A percentile compares a stretch with the other conserved stretches of the same genome.
These are phyloP conservation scores for Alternaria brassicicola DNA, from an alignment of 2,329 filamentous ascomycete genomes.

Conservation along the genomic window DNA sequence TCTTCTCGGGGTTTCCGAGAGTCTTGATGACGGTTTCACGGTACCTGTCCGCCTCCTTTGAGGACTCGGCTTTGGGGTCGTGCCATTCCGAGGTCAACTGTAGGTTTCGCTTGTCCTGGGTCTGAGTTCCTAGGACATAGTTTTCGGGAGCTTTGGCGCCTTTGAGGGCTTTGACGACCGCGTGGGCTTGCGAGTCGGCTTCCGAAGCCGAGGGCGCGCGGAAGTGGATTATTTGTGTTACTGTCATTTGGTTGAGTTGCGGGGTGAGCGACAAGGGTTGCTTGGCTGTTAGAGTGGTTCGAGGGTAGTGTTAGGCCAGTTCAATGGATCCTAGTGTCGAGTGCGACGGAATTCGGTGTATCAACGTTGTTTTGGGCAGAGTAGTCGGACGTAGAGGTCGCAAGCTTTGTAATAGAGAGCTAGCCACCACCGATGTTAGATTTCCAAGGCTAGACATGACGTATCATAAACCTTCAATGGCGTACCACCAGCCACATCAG, in stretches of 20 bases:
- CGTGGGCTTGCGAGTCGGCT: neutral
- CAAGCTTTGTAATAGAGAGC: neutral
- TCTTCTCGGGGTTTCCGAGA: slow-evolving; percentile 1
- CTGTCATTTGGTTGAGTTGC: neutral
- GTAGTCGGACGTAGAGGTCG: neutral
- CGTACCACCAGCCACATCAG: neutral
- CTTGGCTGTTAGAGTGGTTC: neutral
- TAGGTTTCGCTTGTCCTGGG: neutral
- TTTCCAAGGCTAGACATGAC: neutral
- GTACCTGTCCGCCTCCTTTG: neutral
- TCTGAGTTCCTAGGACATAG: slow-evolving; percentile 1
- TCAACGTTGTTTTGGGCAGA: neutral
- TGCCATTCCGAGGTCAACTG: slow-evolving; percentile 11
- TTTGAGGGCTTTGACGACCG: slow-evolving; percentile 4
- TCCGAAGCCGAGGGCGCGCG: neutral
- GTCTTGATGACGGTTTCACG: neutral
- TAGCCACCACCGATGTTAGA: neutral
- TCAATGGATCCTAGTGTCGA: neutral
- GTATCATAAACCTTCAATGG: neutral
- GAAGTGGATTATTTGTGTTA: slow-evolving; percentile 10
- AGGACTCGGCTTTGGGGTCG: neutral
- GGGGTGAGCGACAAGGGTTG: neutral
- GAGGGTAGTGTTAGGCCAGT: neutral
- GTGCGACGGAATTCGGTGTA: neutral
- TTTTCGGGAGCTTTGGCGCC: slow-evolving; percentile 6